phyloP scores from a whole-genome alignment of 192 early-diverging fungal genomes.

The Linnemannia exigua region DNA sequence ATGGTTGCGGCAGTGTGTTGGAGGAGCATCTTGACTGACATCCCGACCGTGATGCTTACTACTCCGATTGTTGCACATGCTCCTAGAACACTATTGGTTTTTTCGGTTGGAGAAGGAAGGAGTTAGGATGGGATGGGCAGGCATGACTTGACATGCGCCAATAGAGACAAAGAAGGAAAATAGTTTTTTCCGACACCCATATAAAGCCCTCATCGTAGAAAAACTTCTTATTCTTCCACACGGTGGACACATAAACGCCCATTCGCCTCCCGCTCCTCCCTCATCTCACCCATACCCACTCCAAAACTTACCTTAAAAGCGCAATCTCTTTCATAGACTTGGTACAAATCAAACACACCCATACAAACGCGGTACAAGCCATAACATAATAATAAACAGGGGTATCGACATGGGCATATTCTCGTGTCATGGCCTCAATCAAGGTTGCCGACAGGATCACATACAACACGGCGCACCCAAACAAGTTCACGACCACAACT shows the following conservation, averaged over 20 bases:
- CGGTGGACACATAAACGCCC: not conserved
- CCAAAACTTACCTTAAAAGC: slow-evolving; percentile 52
- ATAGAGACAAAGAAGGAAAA: not conserved
- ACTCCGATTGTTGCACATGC: slow-evolving; percentile 77
- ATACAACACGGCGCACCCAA: slow-evolving; percentile 78
- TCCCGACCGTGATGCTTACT: slow-evolving; percentile 71
- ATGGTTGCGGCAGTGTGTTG: not conserved
- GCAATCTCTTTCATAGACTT: slow-evolving; percentile 87
- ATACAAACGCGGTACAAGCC: slow-evolving; percentile 67
- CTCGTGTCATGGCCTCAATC: slow-evolving; percentile 68
- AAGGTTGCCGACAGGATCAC: slow-evolving; percentile 78
- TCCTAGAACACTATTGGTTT: slow-evolving; percentile 69
- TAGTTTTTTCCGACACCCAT: not conserved
- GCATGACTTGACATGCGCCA: too few relatives aligned
- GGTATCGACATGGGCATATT: slow-evolving; percentile 57
- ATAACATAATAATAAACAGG: slow-evolving; percentile 69
- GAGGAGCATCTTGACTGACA: slow-evolving; percentile 59
- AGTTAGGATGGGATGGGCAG: not conserved
- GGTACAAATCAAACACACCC: slow-evolving; percentile 75
- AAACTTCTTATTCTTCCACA: not conserved
- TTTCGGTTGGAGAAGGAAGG: not conserved
- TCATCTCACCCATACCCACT: not conserved
- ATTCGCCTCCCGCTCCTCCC: not conserved
- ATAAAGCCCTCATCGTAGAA: not conserved
- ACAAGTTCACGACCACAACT: slow-evolving; percentile 72